phyloP scores from a whole-genome alignment of 2,329 filamentous ascomycete species.

The Cladosporium oxysporum region DNA sequence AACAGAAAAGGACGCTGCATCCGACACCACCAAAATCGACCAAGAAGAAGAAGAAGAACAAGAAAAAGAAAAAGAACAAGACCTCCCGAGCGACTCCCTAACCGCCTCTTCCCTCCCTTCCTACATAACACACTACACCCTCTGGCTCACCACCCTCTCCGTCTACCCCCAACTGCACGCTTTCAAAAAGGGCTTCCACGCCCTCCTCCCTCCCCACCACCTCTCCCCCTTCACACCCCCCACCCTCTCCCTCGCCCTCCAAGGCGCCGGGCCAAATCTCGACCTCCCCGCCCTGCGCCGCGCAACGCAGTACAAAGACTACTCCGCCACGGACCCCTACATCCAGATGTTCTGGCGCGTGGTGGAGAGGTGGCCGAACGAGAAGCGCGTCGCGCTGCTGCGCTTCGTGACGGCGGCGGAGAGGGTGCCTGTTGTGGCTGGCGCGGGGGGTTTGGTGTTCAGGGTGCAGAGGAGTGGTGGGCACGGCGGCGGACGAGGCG shows the following conservation, averaged over 20 bases:
- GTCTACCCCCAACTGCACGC: conserved; percentile 75
- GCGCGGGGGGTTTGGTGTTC: conserved; percentile 43
- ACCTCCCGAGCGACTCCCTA: conserved; percentile 47
- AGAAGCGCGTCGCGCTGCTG: conserved; percentile 73
- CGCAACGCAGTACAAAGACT: conserved; percentile 78
- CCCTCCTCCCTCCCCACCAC: conserved; percentile 25
- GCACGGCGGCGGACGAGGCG: background rate
- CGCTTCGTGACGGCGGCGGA: conserved; percentile 96
- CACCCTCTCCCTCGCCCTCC: conserved; percentile 74
- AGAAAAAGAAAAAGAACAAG: background rate
- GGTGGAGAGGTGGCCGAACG: conserved; percentile 65
- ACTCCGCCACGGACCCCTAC: conserved; percentile 66
- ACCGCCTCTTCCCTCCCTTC: conserved; percentile 75
- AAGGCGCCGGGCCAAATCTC: conserved; percentile 75
- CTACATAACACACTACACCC: conserved; percentile 83
- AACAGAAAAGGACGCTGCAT: background rate
- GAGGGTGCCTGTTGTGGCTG: conserved; percentile 78
- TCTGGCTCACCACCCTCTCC: conserved; percentile 77
- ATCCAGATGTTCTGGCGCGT: conserved; percentile 84
- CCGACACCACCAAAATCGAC: background rate
- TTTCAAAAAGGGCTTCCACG: conserved; percentile 75
- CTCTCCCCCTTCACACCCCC: conserved; percentile 59
- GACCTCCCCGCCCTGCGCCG: conserved; percentile 72
- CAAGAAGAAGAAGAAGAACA: conserved; percentile 51
- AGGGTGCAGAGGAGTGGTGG: background rate